Evolutionary conservation across 768 basidiomycete species (phyloP), one percentile per base, ranked within the genome.

Genomic region (Pulveroboletus sp.): DNA sequence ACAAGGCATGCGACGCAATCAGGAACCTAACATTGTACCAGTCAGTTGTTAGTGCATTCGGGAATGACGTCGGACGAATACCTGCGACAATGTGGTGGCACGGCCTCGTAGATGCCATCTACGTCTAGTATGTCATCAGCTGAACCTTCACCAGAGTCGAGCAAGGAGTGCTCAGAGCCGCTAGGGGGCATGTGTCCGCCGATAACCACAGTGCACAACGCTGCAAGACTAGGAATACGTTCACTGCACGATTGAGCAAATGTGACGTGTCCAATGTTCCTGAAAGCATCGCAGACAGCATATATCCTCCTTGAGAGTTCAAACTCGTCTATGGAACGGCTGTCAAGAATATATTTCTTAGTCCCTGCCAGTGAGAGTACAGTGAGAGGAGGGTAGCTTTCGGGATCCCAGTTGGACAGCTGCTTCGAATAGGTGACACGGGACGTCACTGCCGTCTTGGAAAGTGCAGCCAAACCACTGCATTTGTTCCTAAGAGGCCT

Each of bases 261-360:
- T 10, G 71, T 69, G 25, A 71, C 75, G 31, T 74, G 56, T 4
- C 77, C 66, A 37, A 83, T 60, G 47, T 80, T 78, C 41, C 68
- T 71, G 64, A 81, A 85, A 43, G 75, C 74, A 51, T 78, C 78
- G n/a, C 78, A 69, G 14, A 84, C 71, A 13, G 76, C 77, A 57
- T 80, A 72, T 9, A 82, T 72, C 25, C 67, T 72, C 32, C 70
- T 70, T 9, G 79, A 73, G 25, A 80, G 66, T 45, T 78, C 73
- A 32, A 73, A 56, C 19, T 65, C 69, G 27, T 69, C 69, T 40
- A 62, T 48, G 32, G 59, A 64, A 19, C 64, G 56, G 37, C 64
- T 65, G 43, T 72, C 67, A 5, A 73, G 59, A 40, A 66, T 63
- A 16, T 71, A 56, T 34, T 67, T 70, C 43, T 60, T 69, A 42